Conservation (phyloP, 2,329 filamentous ascomycete genomes). For the Monilinia vaccinii-corymbosi region DNA sequence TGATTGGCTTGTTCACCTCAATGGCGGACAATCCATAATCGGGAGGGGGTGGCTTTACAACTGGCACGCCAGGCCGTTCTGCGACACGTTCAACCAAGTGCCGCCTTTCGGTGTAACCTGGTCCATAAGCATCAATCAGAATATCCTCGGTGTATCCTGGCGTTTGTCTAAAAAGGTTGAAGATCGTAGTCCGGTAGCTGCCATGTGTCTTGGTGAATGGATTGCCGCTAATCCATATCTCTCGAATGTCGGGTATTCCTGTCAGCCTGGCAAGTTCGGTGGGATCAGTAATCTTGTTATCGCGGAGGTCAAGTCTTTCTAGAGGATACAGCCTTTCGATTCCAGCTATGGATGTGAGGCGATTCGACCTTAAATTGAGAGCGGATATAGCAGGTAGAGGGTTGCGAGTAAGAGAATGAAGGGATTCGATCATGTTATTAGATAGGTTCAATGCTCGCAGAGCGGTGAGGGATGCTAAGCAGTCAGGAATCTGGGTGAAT, state of each 20-base stretch:
- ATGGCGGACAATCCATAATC: conserved; percentile 50
- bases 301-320: conserved; percentile 81
- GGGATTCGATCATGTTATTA: conserved; percentile 93
- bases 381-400: conserved; percentile 90
- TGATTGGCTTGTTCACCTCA: conserved; percentile 59
- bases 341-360: conserved; percentile 77
- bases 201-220: conserved; percentile 82
- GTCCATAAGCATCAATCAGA: conserved; percentile 74
- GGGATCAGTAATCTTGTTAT: conserved; percentile 86
- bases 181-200: conserved; percentile 80
- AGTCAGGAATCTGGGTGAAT: conserved; percentile 90
- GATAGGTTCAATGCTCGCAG: conserved; percentile 90
- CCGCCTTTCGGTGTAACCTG: conserved; percentile 77
- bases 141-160: conserved; percentile 89
- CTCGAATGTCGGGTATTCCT: conserved; percentile 79
- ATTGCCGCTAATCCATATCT: conserved; percentile 89
- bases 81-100: conserved; percentile 74
- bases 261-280: conserved; percentile 84
- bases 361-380: conserved; percentile 82
- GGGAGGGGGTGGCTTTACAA: conserved; percentile 60
- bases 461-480: conserved; percentile 72
- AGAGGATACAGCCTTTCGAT: conserved; percentile 82
- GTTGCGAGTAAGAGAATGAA: conserved; percentile 77
- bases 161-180: conserved; percentile 88
- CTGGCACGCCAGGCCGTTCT: conserved; percentile 65